A percentile compares a stretch with the other conserved stretches of the same genome.
phyloP scores from a whole-genome alignment of 2,329 filamentous ascomycete species.

The Colletotrichum orchidophilum region DNA sequence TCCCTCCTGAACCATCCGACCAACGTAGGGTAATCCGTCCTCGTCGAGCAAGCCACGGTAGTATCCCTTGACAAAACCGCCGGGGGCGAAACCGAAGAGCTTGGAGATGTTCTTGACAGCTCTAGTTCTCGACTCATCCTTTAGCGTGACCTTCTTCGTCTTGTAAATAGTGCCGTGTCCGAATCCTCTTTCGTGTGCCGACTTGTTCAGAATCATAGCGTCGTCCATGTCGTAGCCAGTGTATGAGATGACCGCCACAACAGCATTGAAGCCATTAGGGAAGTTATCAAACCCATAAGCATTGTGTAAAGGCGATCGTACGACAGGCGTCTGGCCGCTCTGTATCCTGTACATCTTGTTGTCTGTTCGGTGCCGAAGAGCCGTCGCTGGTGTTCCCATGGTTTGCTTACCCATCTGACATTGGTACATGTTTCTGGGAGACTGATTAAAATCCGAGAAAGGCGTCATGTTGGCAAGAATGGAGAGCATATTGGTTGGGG shows the following conservation, averaged over 20 bases:
- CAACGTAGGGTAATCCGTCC: slow-evolving; percentile 87
- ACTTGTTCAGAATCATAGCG: slow-evolving; percentile 99
- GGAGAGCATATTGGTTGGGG: slow-evolving; percentile 95
- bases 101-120: slow-evolving; percentile 77
- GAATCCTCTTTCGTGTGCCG: slow-evolving; percentile 93
- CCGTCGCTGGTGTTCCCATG: slow-evolving; percentile 94
- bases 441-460: slow-evolving; percentile 99
- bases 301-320: slow-evolving; percentile 91
- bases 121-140: slow-evolving; percentile 77
- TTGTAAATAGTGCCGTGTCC: slow-evolving; percentile 98
- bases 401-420: slow-evolving; percentile 99
- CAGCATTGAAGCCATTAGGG: slow-evolving; percentile 93
- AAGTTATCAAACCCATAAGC: slow-evolving; percentile 98
- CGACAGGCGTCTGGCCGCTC: slow-evolving; percentile 94
- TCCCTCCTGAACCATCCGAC: slow-evolving; percentile 79
- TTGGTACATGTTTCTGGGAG: slow-evolving; percentile 98
- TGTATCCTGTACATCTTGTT: slow-evolving; percentile 97
- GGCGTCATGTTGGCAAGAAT: slow-evolving; percentile 99
- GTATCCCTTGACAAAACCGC: slow-evolving; percentile 74
- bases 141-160: slow-evolving; percentile 89
- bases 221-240: slow-evolving; percentile 99
- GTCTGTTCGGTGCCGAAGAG: slow-evolving; percentile 87
- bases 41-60: slow-evolving; percentile 81
- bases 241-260: slow-evolving; percentile 98
- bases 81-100: slow-evolving; percentile 90